Evolutionary conservation across 169 alveolate genomes (phyloP).

Genomic region (Babesia gibsoni): DNA sequence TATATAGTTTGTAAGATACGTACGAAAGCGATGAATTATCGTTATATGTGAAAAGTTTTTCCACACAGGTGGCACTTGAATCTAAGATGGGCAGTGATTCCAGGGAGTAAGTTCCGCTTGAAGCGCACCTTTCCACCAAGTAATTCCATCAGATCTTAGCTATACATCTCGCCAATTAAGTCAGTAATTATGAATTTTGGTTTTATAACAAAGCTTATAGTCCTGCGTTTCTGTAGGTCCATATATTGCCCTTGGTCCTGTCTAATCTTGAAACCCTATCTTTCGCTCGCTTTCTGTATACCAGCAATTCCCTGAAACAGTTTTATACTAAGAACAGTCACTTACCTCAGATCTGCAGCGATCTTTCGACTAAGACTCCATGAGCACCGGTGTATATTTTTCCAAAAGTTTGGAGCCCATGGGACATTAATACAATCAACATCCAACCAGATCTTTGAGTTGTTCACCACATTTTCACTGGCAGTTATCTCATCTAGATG

Average conservation of each 20-base stretch:
- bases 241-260: slow-evolving; percentile 77
- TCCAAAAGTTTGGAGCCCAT: slow-evolving; percentile 72
- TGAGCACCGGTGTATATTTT: slow-evolving; percentile 62
- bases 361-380: slow-evolving; percentile 79
- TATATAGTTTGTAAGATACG: too few relatives aligned
- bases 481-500: neutral
- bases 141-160: too few relatives aligned
- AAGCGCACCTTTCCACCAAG: too few relatives aligned
- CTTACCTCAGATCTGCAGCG: slow-evolving; percentile 73
- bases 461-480: neutral
- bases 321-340: neutral
- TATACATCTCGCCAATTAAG: neutral
- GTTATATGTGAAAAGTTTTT: too few relatives aligned
- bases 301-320: slow-evolving; percentile 71
- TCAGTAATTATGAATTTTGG: neutral
- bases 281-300: slow-evolving; percentile 78
- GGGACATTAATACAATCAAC: slow-evolving; percentile 84
- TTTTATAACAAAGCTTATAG: slow-evolving; percentile 30
- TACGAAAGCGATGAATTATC: too few relatives aligned
- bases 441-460: slow-evolving; percentile 72
- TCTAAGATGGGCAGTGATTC: too few relatives aligned
- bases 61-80: too few relatives aligned
- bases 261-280: slow-evolving; percentile 77
- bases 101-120: too few relatives aligned
- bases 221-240: slow-evolving; percentile 78